Percentiles rank a stretch among this genome's conserved stretches.
Evolutionary conservation across 78 protist species (phyloP).

Genomic region (Dictyostelium citrinum): DNA sequence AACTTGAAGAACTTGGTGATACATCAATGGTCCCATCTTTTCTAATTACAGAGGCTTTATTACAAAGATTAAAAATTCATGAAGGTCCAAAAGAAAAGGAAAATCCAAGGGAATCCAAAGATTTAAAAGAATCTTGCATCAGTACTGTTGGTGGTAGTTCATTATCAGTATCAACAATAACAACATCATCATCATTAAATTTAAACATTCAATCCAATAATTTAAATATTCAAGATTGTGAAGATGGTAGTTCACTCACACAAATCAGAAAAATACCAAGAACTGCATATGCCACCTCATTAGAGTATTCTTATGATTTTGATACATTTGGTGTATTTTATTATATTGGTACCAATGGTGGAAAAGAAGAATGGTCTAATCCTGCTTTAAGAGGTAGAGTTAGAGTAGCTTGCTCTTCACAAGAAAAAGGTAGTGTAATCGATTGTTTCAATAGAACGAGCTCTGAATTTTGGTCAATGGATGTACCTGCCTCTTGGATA

Average conservation of each 20-base stretch:
- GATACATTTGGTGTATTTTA: conserved; percentile 63
- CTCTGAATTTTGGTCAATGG: conserved; percentile 76
- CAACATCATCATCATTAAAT: neutral
- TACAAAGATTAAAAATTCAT: conserved; percentile 20
- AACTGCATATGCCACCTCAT: conserved; percentile 59
- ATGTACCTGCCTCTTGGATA: conserved; percentile 85
- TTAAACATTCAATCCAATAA: neutral
- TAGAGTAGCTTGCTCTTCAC: conserved; percentile 54
- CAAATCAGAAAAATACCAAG: conserved; percentile 50
- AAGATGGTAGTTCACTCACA: neutral
- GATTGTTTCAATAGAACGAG: conserved; percentile 30
- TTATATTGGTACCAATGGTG: conserved; percentile 79
- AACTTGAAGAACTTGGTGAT: conserved; percentile 59
- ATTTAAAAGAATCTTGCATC: too few relatives aligned
- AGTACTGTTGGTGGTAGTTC: neutral
- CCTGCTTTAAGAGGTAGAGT: conserved; percentile 76
- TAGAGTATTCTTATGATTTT: conserved; percentile 41
- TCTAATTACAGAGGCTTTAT: conserved; percentile 52
- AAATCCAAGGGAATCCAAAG: neutral
- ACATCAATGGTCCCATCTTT: conserved; percentile 31
- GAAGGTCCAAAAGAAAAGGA: conserved; percentile 66
- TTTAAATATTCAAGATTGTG: neutral
- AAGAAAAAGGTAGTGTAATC: conserved; percentile 67
- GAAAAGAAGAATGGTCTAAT: conserved; percentile 67
- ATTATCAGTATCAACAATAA: neutral